Evolutionary conservation across 1,284 basidiomycete species (phyloP), one percentile per base, ranked within the genome.

Genomic region (Trichosporon sp.): DNA sequence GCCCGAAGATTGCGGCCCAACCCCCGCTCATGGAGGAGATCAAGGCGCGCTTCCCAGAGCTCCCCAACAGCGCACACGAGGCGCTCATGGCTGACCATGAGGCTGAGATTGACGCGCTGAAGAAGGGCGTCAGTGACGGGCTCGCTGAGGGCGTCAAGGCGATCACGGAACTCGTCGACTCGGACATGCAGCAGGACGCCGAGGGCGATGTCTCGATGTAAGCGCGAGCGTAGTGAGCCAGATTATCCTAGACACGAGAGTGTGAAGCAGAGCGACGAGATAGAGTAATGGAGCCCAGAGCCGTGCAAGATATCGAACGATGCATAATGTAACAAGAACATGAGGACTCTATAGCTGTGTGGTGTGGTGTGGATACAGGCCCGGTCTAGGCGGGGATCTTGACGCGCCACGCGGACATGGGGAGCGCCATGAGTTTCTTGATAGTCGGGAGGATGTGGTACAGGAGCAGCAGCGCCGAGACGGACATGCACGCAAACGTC

Each of bases 401-500:
- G 65, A 83, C 82, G 68, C 82, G 76, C 82, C 82, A 84, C 11
- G 82, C 83, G 8, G 76, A 76, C 78, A 83, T 79, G 2, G 83
- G 82, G 21, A 84, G 73, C 1, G 77, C 21, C 31, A 66, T 73
- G 66, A 77, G 71, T 59, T 63, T 43, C 73, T 89, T 88, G 32
- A 93, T 92, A 0, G 91, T 92, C 4, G 96, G 96, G 64, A 92
- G 86, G 75, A 97, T 92, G 80, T 91, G 95, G 46, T 87, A 85
- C 31, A 94, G 75, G 51, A 98, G 86, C 73, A 94, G 87, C 1
- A 90, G 73, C 3, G 90, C 86, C 4, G 94, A 95, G 56, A 95
- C 85, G 4, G 85, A 81, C 72, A 98, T 87, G 84, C 96, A 98
- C 21, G 94, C 80, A 6, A 85, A 89, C 26, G 91, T 92, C 69